Base-by-base conservation (phyloP, 2,329 filamentous ascomycete species). In the Chrysoporthe puriensis region DNA sequence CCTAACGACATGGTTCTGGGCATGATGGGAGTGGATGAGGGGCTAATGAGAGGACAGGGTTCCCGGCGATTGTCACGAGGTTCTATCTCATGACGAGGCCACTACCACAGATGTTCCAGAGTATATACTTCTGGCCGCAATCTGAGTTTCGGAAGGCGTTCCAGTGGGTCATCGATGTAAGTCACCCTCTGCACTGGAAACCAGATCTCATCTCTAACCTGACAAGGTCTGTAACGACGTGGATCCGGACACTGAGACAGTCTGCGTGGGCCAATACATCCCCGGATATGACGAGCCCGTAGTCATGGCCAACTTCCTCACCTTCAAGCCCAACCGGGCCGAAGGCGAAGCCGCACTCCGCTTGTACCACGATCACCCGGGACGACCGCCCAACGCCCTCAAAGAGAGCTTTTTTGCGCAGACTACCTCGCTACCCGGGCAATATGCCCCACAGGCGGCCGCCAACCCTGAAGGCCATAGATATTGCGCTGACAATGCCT, bases 401-500 rank as follows among this genome's bases (percentile, higher is more conserved):
- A 54, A 74, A 4, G 77, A 80, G 69, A 64, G 52, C 42, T 71
- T 76, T 63, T 79, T 82, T 68, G 80, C 77, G 70, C 69, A 77
- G 46, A 74, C 77, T 13, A 85, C 83, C 3, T 77, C 74, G 3
- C 73, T 85, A 8, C 72, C 72, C 8, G 66, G 76, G 5, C 74
- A 85, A 69, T 85, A 85, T 72, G 70, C 64, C 13, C 74, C 76
- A 18, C 84, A 87, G 73, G 76, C 74, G 1, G 71, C 72, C 0
- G 81, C 82, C n/a, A 84, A 85, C 71, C 85, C 85, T 0, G 69
- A 75, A n/a, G 75, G 74, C 3, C 81, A 84, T 75, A 79, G 84
- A 6, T 87, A 85, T 74, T 79, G 77, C 63, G 77, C 78, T 1
- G 84, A 87, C 63, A 87, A 86, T 71, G 80, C 77, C 0, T 87